Evolutionary conservation across 495 filamentous ascomycete species (phyloP), one percentile per base, ranked within the genome.

Genomic region (Apiosordaria backusii): DNA sequence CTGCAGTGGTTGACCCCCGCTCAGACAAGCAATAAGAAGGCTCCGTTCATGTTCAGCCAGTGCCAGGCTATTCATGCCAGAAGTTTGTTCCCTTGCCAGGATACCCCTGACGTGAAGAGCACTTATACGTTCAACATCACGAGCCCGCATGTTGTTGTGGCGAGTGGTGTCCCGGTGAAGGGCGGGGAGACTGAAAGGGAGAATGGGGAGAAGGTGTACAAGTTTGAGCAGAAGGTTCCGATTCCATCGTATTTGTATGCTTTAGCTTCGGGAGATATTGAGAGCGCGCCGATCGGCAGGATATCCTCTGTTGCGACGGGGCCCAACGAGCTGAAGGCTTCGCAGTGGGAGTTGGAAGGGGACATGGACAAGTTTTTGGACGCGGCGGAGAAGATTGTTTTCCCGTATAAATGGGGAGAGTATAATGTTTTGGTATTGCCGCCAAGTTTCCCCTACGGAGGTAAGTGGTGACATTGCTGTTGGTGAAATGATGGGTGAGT

Each of bases 41-140:
- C 92, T 70, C 94, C 94, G 7, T 97, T 97, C 75, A 95, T 97
- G 88, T 97, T 97, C 82, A 94, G 91, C 50, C 94, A 98, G 85
- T 97, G 93, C 77, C 94, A 99, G 80, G 92, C 93, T 50, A 99
- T 99, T 69, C 91, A 97, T 70, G 91, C 90, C 25, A 86, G 94
- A 60, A 96, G 92, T 23, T 83, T 97, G 62, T 97, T 97, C 76
- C 95, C 95, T 15, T 97, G 93, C 77, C 94, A 99, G 81, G 94
- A 99, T 76, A 97, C 95, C 0, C 94, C 94, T 24, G 92, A 96
- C 74, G 88, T 97, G 66, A 99, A 99, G 78, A 90, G 88, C 53
- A 93, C 92, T 4, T 91, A 92, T 78, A 84, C 89, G 63, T 97
- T 97, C 78, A 89, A 88, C 70, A 92, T 99, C 74, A 86, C 86